A percentile compares a stretch with the other conserved stretches of the same genome.
Evolutionary conservation across 257 asterid species (phyloP).

Genomic region (Petunia axillaris): DNA sequence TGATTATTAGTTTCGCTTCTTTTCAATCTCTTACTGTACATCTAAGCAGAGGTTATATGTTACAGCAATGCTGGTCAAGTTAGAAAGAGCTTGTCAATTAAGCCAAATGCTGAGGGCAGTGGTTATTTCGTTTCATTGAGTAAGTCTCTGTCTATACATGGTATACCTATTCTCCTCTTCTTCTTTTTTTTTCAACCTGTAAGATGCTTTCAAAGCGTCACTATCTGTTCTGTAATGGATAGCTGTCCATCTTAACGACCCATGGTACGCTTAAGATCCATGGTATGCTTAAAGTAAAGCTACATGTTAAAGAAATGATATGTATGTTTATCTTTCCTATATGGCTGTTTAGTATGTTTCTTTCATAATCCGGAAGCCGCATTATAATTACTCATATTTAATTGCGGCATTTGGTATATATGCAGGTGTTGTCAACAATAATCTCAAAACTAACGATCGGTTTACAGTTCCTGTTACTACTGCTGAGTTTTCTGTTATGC

Average conservation of each 20-base stretch:
- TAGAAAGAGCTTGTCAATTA: slow-evolving; percentile 80
- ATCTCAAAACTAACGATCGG: slow-evolving; percentile 66
- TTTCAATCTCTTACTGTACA: not conserved
- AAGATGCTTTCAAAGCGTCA: not conserved
- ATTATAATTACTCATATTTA: not conserved
- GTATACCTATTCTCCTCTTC: not conserved
- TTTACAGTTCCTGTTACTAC: slow-evolving; percentile 83
- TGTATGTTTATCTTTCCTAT: not conserved
- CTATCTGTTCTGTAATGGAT: not conserved
- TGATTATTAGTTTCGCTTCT: not conserved
- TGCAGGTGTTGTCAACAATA: slow-evolving; percentile 84
- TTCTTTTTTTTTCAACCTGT: not conserved
- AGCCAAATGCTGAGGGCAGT: slow-evolving; percentile 72
- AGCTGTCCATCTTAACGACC: slow-evolving; percentile 7
- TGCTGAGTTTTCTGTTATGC: slow-evolving; percentile 92
- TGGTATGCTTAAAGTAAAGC: not conserved
- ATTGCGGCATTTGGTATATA: not conserved
- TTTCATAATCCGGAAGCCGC: not conserved
- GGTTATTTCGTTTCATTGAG: slow-evolving; percentile 82
- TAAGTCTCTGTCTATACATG: slow-evolving; percentile 41
- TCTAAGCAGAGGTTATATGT: slow-evolving; percentile 15
- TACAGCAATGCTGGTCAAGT: slow-evolving; percentile 92
- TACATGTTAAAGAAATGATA: not conserved
- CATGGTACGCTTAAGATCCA: not conserved
- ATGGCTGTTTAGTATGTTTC: not conserved